A percentile compares a stretch with the other conserved stretches of the same genome.
Conservation (phyloP, 202 grass and related monocot species). For the Elaeis oleifera region DNA sequence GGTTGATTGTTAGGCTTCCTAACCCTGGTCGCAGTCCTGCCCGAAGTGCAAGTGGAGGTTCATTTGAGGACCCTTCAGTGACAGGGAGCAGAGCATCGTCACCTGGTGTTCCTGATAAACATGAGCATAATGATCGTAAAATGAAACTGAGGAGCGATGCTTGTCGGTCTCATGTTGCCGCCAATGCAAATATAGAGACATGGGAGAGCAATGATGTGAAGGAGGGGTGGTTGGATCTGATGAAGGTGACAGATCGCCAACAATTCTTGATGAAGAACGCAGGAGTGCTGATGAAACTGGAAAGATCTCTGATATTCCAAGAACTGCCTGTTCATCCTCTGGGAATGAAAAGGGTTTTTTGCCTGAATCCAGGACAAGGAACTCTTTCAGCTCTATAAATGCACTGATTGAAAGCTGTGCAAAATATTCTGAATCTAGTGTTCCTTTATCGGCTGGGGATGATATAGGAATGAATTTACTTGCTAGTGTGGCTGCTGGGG, state of each 20-base stretch:
- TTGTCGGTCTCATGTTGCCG: not conserved
- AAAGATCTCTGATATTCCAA: not conserved
- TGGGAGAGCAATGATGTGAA: constrained; percentile 8
- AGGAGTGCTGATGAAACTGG: constrained; percentile 7
- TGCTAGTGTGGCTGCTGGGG: constrained; percentile 20
- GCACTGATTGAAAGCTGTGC: constrained; percentile 12
- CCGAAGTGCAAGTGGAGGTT: constrained; percentile 9
- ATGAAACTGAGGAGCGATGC: constrained; percentile 4
- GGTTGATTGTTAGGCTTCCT: constrained; percentile 12
- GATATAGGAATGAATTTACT: constrained; percentile 17
- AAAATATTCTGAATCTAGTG: constrained; percentile 10
- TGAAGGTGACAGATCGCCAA: not conserved
- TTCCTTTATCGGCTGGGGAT: not conserved
- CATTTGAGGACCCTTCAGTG: not conserved
- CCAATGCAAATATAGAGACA: constrained; percentile 3
- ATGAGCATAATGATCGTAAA: constrained; percentile 13
- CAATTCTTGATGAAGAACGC: not conserved
- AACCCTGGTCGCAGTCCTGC: constrained; percentile 10
- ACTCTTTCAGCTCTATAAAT: constrained; percentile 20
- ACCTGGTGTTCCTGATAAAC: constrained; percentile 9
- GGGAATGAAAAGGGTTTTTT: constrained; percentile 30
- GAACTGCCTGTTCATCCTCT: constrained; percentile 21
- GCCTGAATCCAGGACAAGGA: constrained; percentile 29
- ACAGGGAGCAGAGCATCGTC: constrained; percentile 5
- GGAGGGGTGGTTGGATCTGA: not conserved